A percentile compares a stretch with the other conserved stretches of the same genome.
Evolutionary conservation across 805 yeast genomes (phyloP).

Genomic region (Sungouiella blattae): DNA sequence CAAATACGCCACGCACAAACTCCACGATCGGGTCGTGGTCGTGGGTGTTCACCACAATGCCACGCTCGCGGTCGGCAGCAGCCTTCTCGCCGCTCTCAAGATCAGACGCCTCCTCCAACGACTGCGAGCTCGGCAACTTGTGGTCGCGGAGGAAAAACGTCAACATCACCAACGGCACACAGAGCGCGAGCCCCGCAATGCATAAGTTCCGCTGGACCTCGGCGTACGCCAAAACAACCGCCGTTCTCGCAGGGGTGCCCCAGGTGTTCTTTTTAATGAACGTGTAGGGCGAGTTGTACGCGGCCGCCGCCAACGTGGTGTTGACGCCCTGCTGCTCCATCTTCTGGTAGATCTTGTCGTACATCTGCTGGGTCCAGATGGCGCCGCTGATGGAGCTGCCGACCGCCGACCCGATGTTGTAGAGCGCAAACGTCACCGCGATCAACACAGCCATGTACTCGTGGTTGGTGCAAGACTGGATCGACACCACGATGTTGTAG

Average conservation of each 20-base stretch:
- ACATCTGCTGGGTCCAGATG: constrained; percentile 65
- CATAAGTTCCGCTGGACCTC: constrained; percentile 58
- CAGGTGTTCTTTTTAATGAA: constrained; percentile 49
- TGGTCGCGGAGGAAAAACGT: constrained; percentile 55
- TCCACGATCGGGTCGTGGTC: constrained; percentile 16
- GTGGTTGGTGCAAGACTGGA: constrained; percentile 57
- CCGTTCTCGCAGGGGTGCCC: constrained; percentile 62
- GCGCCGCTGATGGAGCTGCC: constrained; percentile 68
- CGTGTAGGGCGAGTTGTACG: constrained; percentile 51
- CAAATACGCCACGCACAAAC: constrained; percentile 12
- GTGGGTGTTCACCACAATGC: constrained; percentile 15
- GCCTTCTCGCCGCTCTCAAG: constrained; percentile 14
- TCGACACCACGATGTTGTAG: constrained; percentile 58
- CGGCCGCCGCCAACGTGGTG: constrained; percentile 21
- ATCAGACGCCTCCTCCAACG: constrained; percentile 17
- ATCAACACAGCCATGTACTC: constrained; percentile 62
- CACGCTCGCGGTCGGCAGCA: constrained; percentile 8
- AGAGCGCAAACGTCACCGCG: constrained; percentile 53
- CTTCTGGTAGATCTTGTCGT: constrained; percentile 36
- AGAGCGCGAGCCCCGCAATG: constrained; percentile 51
- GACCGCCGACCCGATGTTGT: constrained; percentile 60
- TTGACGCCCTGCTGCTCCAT: constrained; percentile 23
- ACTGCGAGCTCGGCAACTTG: constrained; percentile 35
- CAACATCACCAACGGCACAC: constrained; percentile 47
- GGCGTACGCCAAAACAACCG: constrained; percentile 55